Conservation (phyloP, 208 protist genomes). For the Leishmania guyanensis region DNA sequence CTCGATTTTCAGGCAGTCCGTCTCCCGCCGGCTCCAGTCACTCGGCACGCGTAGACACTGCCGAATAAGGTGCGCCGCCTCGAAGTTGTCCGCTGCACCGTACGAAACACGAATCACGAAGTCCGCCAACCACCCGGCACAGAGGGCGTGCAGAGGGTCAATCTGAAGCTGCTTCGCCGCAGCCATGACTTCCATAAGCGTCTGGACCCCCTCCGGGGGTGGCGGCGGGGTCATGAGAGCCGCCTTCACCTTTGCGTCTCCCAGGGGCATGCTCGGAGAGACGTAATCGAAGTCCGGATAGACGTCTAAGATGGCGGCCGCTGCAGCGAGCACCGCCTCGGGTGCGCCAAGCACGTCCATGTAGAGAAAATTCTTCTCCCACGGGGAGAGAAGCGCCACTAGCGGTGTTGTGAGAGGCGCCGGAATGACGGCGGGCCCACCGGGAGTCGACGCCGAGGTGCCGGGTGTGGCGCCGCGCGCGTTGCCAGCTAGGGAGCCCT, state of each 20-base stretch:
- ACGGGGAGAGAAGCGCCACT: conserved; percentile 46
- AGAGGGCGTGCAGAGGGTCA: conserved; percentile 53
- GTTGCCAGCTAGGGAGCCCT: background rate
- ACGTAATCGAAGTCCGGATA: conserved; percentile 61
- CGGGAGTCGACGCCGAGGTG: background rate
- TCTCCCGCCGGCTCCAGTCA: conserved; percentile 69
- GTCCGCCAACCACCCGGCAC: conserved; percentile 68
- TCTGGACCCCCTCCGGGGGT: conserved; percentile 38
- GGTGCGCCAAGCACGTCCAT: conserved; percentile 45
- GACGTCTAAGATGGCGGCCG: conserved; percentile 30
- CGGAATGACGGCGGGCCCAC: conserved; percentile 38
- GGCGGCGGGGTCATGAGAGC: conserved; percentile 39
- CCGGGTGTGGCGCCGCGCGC: background rate
- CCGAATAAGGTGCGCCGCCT: conserved; percentile 72
- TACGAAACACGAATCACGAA: conserved; percentile 70
- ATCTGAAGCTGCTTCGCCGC: conserved; percentile 61
- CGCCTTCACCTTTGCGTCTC: conserved; percentile 17
- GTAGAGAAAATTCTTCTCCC: conserved; percentile 75
- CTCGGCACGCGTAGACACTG: conserved; percentile 62
- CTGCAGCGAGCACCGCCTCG: conserved; percentile 24
- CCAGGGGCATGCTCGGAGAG: conserved; percentile 41
- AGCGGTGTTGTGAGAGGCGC: conserved; percentile 62
- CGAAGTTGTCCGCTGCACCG: conserved; percentile 61
- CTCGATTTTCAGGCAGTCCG: conserved; percentile 78
- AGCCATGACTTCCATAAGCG: conserved; percentile 42